Base-by-base conservation (phyloP, 2,329 filamentous ascomycete genomes). In the Epichloe gansuensis region DNA sequence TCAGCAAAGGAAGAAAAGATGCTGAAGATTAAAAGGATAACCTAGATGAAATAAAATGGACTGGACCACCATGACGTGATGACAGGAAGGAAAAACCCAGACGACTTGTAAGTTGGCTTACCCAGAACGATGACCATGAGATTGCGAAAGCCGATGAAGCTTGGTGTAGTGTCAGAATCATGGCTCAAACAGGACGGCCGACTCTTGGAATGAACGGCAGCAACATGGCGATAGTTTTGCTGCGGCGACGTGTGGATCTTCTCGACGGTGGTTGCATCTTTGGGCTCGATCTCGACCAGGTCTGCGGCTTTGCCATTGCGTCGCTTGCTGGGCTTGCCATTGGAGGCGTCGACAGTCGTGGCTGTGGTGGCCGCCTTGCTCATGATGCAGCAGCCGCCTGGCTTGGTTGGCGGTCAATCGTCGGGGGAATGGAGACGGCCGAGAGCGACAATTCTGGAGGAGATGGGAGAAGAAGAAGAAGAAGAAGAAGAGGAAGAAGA, bases 121-220 rank as follows among this genome's bases (percentile, higher is more conserved):
- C 88, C 82, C 56, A 95, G 72, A 39, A 96, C 88, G 63, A 97
- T 84, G 41, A 95, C 87, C 88, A 96, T 95, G 57, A 98, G 78
- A 66, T 98, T 98, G 55, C 91, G 78, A 65, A 98, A 97, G 0
- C 93, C 93, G 15, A 95, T 72, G 65, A 96, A 97, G 66, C 88
- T 95, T 23, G 91, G 88, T 2, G 83, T 75, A 11, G 73, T 73
- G 46, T 79, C 71, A 2, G 88, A 80, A 65, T 97, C 93, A 62
- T 91, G 86, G 69, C 89, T 95, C 47, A 97, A 75, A 61, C 86
- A 90, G 25, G 91, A 95, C 7, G 86, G 81, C 54, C 82, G 80
- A 39, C 78, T 70, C 60, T 78, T 67, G 7, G 83, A 82, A 69
- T 98, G 93, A 38, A 94, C 82, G 35, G 91, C 91, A 54, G 87